Conservation (phyloP, 495 filamentous ascomycete genomes). For the Amorphotheca resinae region DNA sequence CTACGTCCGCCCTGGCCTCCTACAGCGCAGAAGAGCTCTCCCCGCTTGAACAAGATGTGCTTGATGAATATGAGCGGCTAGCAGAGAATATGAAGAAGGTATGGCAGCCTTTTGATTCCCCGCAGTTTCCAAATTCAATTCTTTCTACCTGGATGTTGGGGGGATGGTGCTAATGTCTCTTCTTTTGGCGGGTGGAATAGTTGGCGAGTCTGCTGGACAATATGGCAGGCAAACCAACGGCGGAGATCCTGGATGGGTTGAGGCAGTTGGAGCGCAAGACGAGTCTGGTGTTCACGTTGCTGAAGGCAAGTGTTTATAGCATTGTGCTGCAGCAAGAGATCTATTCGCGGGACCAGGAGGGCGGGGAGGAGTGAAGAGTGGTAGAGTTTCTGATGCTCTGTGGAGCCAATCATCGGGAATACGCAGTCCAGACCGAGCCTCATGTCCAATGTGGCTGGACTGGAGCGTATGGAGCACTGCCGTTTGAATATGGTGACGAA, state of each 20-base stretch:
- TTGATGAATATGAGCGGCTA: constrained; percentile 83
- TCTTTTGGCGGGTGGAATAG: constrained; percentile 34
- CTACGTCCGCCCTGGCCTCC: not conserved
- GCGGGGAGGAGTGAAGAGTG: constrained; percentile 23
- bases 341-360: constrained; percentile 47
- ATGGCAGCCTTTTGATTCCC: too few species aligned
- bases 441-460: too few species aligned
- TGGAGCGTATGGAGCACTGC: too few species aligned
- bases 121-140: too few species aligned
- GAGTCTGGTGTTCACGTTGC: constrained; percentile 79
- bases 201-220: constrained; percentile 47
- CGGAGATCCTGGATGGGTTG: constrained; percentile 72
- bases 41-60: constrained; percentile 81
- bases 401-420: too few species aligned
- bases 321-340: constrained; percentile 98
- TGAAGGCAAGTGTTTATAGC: constrained; percentile 96
- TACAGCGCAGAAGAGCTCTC: constrained; percentile 36
- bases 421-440: too few species aligned
- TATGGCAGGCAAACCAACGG: constrained; percentile 49
- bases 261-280: constrained; percentile 87
- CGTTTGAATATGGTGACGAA: too few species aligned
- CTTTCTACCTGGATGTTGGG: too few species aligned
- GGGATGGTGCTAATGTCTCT: too few species aligned
- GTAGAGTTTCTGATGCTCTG: not conserved
- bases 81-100: constrained; percentile 89